Evolutionary conservation across 179 eudicot genomes (phyloP).

Genomic region (Patellifolia procumbens): DNA sequence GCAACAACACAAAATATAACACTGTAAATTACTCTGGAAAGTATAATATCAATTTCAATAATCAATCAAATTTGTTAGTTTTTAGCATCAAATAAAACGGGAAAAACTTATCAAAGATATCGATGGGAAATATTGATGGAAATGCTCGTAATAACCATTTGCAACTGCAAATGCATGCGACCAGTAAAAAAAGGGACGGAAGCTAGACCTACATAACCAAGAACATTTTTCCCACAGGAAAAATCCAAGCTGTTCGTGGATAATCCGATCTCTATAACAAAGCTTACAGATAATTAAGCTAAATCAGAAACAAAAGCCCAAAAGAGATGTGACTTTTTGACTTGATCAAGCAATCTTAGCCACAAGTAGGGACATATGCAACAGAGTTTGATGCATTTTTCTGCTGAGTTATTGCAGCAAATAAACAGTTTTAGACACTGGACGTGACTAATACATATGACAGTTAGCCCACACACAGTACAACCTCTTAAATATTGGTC

Average conservation of each 20-base stretch:
- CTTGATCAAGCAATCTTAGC: background rate
- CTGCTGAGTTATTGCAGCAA: no score
- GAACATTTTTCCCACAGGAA: background rate
- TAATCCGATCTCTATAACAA: background rate
- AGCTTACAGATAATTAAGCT: background rate
- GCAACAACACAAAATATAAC: background rate
- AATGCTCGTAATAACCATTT: background rate
- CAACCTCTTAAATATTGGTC: background rate
- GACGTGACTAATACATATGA: no score
- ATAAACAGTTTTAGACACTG: no score
- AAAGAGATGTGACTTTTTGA: background rate
- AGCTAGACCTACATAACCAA: background rate
- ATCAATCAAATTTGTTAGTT: background rate
- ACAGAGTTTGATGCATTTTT: no score
- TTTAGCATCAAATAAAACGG: background rate
- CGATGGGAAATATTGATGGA: background rate
- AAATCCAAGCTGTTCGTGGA: background rate
- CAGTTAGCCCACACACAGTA: no score
- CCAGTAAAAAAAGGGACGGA: background rate
- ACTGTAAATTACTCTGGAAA: background rate
- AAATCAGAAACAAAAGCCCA: background rate
- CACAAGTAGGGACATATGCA: background rate
- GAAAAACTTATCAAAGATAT: background rate
- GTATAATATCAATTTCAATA: background rate
- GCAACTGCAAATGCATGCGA: background rate